Percentiles rank a stretch among this genome's conserved stretches.
Conservation (phyloP, 139 green algal species). For the Chlamydomonas eustigma region DNA sequence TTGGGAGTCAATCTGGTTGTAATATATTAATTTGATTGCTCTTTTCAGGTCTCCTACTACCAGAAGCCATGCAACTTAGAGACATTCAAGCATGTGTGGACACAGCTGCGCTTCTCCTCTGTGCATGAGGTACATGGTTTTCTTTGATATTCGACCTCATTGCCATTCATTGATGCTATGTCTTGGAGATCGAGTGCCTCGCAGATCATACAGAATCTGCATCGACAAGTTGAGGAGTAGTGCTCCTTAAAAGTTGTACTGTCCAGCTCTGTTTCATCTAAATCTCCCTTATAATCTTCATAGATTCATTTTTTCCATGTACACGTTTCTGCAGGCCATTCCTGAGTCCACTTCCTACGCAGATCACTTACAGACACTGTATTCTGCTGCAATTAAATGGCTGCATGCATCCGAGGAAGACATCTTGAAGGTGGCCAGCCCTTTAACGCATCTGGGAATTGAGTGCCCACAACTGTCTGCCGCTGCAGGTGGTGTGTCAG, state of each 20-base stretch:
- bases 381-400: no score
- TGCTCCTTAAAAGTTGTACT: neutral
- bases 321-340: no score
- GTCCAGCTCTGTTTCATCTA: neutral
- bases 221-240: neutral
- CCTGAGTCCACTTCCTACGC: no score
- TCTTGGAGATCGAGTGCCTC: neutral
- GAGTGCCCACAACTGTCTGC: no score
- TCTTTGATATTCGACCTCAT: neutral
- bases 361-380: no score
- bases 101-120: neutral
- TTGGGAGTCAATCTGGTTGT: neutral
- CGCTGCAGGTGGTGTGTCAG: no score
- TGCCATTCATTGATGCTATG: neutral
- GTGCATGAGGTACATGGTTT: constrained; percentile 1
- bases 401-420: no score
- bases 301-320: no score
- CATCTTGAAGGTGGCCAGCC: no score
- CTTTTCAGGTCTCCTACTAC: neutral
- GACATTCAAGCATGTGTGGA: constrained; percentile 13
- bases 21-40: neutral
- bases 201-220: neutral
- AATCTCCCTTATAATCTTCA: neutral
- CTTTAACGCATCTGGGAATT: no score
- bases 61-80: neutral